These are phyloP conservation scores for Leucoagaricus sp. DNA, from an alignment of 1,284 basidiomycete genomes.

Conservation along the genomic window DNA sequence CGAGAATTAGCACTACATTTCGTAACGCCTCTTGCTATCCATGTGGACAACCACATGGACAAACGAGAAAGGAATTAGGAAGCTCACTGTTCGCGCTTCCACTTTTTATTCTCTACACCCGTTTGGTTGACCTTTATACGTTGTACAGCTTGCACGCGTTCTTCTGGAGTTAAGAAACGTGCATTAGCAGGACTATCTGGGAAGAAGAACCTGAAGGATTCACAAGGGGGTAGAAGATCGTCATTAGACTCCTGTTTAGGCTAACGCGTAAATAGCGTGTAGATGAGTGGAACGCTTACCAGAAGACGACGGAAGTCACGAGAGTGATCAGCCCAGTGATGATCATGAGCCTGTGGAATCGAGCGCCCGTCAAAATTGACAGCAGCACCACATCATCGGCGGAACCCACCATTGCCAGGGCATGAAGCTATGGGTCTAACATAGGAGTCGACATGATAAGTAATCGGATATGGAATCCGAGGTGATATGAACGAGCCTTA, in stretches of 20 bases:
- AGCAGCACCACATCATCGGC: neutral
- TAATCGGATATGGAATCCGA: neutral
- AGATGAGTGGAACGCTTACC: constrained; percentile 34
- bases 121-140: constrained; percentile 72
- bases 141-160: constrained; percentile 64
- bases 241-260: constrained; percentile 2
- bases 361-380: constrained; percentile 7
- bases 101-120: constrained; percentile 76
- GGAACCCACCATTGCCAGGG: constrained; percentile 48
- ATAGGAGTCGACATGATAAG: constrained; percentile 9
- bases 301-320: constrained; percentile 55
- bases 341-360: constrained; percentile 68
- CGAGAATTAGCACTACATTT: neutral
- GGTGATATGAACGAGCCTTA: constrained; percentile 26
- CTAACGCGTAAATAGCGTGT: neutral
- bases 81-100: constrained; percentile 74
- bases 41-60: neutral
- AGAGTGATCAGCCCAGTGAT: constrained; percentile 71
- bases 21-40: neutral
- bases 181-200: constrained; percentile 76
- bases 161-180: constrained; percentile 68
- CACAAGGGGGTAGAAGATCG: constrained; percentile 4
- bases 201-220: constrained; percentile 58
- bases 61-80: constrained; percentile 11
- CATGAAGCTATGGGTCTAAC: constrained; percentile 34